Percentiles rank a stretch among this genome's conserved stretches.
These are phyloP conservation scores for Cercospora sesami DNA, from an alignment of 2,329 filamentous ascomycete genomes.

Conservation along the genomic window DNA sequence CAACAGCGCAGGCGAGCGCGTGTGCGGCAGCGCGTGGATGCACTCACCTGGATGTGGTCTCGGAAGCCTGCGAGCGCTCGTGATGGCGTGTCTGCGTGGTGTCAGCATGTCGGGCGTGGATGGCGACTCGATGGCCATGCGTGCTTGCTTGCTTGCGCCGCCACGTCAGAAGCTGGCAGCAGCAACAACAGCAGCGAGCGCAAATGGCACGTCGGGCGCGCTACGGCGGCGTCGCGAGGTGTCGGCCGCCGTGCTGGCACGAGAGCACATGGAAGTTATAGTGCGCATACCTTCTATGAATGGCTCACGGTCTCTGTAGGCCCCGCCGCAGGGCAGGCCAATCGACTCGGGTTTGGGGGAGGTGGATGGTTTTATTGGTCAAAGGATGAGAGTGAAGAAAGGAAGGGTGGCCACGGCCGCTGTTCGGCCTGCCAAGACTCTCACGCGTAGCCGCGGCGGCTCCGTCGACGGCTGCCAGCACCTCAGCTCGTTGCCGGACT, in stretches of 20 bases:
- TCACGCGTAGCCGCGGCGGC: neutral
- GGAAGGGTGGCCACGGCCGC: neutral
- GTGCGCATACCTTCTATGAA: neutral
- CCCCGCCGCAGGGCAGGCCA: neutral
- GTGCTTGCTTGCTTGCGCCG: neutral
- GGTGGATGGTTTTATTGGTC: constrained; percentile 1
- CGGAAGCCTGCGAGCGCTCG: neutral
- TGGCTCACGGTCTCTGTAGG: neutral
- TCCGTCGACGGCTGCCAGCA: neutral
- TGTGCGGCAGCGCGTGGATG: neutral
- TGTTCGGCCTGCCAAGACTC: neutral
- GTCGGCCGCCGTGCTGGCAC: neutral
- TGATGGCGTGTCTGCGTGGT: constrained; percentile 1
- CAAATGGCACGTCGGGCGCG: neutral
- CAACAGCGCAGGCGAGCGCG: neutral
- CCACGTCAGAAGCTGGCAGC: constrained; percentile 5
- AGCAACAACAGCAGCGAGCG: neutral
- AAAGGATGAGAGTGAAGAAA: neutral
- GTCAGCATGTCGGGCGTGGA: neutral
- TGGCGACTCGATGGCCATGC: neutral
- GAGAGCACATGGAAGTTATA: neutral
- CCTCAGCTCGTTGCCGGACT: neutral
- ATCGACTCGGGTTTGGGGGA: neutral
- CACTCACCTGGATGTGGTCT: neutral
- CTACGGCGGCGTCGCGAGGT: neutral